Evolutionary conservation across 352 stramenopile species (phyloP).

Genomic region (Lagenidium sp.): DNA sequence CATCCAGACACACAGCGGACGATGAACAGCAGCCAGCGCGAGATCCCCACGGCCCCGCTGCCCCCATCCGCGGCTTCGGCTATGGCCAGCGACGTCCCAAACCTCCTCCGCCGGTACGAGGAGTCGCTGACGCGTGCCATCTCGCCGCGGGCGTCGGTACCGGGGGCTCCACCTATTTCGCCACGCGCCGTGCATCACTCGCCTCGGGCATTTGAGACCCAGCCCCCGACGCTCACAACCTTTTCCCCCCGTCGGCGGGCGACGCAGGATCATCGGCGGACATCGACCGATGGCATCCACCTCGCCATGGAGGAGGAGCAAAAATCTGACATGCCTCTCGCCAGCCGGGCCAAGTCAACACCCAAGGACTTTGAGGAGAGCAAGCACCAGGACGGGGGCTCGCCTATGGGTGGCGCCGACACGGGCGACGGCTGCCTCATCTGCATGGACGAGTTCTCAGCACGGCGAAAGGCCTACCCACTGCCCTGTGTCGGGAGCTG

Average conservation of each 20-base stretch:
- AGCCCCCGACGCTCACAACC: constrained; percentile 23
- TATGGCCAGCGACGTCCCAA: constrained; percentile 4
- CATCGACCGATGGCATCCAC: too few species aligned
- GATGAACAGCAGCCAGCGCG: not conserved
- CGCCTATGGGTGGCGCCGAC: constrained; percentile 16
- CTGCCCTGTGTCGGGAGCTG: constrained; percentile 71
- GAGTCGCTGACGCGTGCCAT: constrained; percentile 27
- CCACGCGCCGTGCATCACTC: constrained; percentile 59
- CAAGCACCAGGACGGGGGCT: constrained; percentile 12
- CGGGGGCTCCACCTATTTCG: constrained; percentile 11
- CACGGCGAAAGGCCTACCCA: constrained; percentile 74
- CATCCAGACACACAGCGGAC: too few species aligned
- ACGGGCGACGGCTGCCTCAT: constrained; percentile 59
- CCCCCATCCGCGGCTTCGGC: constrained; percentile 5
- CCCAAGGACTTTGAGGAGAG: constrained; percentile 8
- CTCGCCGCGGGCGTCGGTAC: constrained; percentile 14
- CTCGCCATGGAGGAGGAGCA: constrained; percentile 19
- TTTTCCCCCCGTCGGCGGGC: constrained; percentile 56
- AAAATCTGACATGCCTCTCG: constrained; percentile 15
- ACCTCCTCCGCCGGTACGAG: constrained; percentile 40
- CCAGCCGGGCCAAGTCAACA: constrained; percentile 1
- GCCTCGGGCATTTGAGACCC: constrained; percentile 31
- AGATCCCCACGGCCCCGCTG: constrained; percentile 14
- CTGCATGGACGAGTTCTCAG: constrained; percentile 87
- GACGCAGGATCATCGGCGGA: too few species aligned